Evolutionary conservation across 768 basidiomycete species (phyloP).

Genomic region (Collybiopsis confluens): DNA sequence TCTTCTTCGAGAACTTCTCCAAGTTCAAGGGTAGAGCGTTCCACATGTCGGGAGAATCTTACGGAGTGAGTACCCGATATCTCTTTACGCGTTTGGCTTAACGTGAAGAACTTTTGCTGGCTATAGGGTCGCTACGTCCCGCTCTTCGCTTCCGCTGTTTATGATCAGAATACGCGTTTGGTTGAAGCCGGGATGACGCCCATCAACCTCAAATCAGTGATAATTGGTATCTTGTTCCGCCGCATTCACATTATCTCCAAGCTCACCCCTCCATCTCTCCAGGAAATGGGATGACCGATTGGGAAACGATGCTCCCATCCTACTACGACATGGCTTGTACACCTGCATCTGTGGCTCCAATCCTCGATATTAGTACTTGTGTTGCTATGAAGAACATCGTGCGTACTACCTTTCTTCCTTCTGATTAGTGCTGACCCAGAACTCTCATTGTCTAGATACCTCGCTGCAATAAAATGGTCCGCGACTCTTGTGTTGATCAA

Average conservation of each 20-base stretch:
- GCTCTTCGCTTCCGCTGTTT: slow-evolving; percentile 53
- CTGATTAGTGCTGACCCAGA: not conserved
- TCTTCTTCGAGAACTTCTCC: slow-evolving; percentile 52
- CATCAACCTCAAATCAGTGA: slow-evolving; percentile 47
- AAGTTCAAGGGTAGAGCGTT: slow-evolving; percentile 45
- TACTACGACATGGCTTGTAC: slow-evolving; percentile 43
- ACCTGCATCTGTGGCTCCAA: slow-evolving; percentile 34
- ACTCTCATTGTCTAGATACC: slow-evolving; percentile 42
- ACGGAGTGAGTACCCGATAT: slow-evolving; percentile 35
- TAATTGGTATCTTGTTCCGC: slow-evolving; percentile 35
- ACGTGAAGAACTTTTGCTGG: not conserved
- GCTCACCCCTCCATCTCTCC: not conserved
- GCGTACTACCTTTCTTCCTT: slow-evolving; percentile 9
- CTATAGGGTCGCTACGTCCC: slow-evolving; percentile 43
- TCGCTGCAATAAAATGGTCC: slow-evolving; percentile 57
- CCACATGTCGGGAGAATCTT: slow-evolving; percentile 65
- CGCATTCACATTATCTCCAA: not conserved
- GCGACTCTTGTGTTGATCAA: slow-evolving; percentile 56
- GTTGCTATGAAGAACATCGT: slow-evolving; percentile 40
- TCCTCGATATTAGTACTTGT: slow-evolving; percentile 30
- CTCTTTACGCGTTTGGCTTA: not conserved
- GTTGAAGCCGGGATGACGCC: slow-evolving; percentile 33
- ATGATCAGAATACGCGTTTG: slow-evolving; percentile 47
- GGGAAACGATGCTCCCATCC: slow-evolving; percentile 31
- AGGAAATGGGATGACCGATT: slow-evolving; percentile 53